These are phyloP conservation scores for Phytophthora litchii DNA, from an alignment of 352 stramenopile species.

Conservation along the genomic window DNA sequence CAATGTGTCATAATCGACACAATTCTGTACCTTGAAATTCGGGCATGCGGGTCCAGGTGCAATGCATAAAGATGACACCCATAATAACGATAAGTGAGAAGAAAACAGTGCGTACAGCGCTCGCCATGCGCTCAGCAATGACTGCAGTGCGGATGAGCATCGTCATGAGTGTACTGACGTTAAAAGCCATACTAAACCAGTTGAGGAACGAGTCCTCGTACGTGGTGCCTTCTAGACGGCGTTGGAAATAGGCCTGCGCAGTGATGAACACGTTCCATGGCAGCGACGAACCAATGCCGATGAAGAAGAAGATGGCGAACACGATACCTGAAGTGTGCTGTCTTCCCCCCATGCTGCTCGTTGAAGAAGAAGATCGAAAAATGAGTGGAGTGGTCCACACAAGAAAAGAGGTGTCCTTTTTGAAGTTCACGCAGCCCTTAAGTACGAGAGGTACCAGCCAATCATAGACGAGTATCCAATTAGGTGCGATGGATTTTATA, in stretches of 20 bases:
- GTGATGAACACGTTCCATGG: conserved; percentile 91
- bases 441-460: too few species aligned
- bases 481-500: too few species aligned
- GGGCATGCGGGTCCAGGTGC: conserved; percentile 71
- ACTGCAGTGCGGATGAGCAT: conserved; percentile 75
- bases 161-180: conserved; percentile 75
- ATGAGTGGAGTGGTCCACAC: conserved; percentile 3
- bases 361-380: conserved; percentile 22
- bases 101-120: conserved; percentile 65
- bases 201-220: conserved; percentile 87
- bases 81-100: conserved; percentile 72
- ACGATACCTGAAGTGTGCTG: conserved; percentile 45
- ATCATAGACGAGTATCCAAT: too few species aligned
- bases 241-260: conserved; percentile 78
- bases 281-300: conserved; percentile 76
- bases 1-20: conserved; percentile 15
- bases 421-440: too few species aligned
- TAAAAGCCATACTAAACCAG: conserved; percentile 88
- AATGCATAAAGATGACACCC: conserved; percentile 74
- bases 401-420: too few species aligned
- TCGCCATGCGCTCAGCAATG: conserved; percentile 65
- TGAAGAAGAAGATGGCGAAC: conserved; percentile 81
- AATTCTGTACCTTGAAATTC: conserved; percentile 57
- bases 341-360: conserved; percentile 26
- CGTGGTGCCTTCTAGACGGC: conserved; percentile 58